A percentile compares a stretch with the other conserved stretches of the same genome.
Evolutionary conservation across 2,329 filamentous ascomycete genomes (phyloP).

Genomic region (Chaetomium sp.): DNA sequence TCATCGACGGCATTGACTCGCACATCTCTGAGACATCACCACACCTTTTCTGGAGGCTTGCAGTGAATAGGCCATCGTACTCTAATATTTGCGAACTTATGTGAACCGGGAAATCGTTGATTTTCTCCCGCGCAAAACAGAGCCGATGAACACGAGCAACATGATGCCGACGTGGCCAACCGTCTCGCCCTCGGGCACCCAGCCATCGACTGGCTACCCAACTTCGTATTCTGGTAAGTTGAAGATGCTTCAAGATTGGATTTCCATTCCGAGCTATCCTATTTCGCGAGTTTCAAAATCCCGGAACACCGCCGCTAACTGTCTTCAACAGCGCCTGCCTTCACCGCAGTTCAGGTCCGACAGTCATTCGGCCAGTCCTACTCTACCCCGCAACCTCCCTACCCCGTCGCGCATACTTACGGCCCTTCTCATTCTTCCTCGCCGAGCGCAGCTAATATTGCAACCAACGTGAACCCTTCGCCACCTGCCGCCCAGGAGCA

Average conservation of each 20-base stretch:
- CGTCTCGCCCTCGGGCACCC: conserved; percentile 44
- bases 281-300: conserved; percentile 3
- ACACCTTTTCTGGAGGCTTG: not conserved
- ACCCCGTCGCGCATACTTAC: conserved; percentile 33
- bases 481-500: conserved; percentile 27
- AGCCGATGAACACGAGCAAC: conserved; percentile 29
- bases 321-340: conserved; percentile 51
- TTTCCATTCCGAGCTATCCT: conserved; percentile 7
- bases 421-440: conserved; percentile 33
- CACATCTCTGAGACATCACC: not conserved
- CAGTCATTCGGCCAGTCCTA: conserved; percentile 57
- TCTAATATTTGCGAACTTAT: not conserved
- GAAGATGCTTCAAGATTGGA: not conserved
- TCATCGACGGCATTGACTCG: not conserved
- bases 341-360: conserved; percentile 63
- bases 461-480: conserved; percentile 22
- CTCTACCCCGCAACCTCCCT: conserved; percentile 41
- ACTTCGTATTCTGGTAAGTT: conserved; percentile 29
- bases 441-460: conserved; percentile 37
- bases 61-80: not conserved
- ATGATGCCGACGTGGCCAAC: conserved; percentile 42
- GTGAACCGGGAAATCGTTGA: not conserved
- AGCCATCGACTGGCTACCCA: conserved; percentile 44
- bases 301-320: not conserved
- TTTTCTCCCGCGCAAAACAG: not conserved